phyloP scores from a whole-genome alignment of 1,139 yeast genomes.

The Blastobotrys indianensis region DNA sequence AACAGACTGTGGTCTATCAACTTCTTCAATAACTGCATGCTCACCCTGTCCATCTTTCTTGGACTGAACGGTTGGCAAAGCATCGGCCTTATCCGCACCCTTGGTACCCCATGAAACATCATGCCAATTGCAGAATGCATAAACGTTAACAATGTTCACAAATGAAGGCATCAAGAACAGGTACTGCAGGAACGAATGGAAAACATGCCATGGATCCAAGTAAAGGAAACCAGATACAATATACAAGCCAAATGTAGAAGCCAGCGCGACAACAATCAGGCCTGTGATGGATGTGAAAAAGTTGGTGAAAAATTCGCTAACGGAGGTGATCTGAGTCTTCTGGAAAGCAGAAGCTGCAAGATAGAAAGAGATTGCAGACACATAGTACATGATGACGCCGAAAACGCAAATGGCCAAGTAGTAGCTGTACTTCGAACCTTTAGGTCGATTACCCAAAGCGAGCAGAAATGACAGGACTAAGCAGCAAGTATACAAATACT shows the following conservation, averaged over 20 bases:
- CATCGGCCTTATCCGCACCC: constrained; percentile 65
- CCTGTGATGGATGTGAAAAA: constrained; percentile 35
- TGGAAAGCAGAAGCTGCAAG: constrained; percentile 35
- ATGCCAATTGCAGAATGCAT: constrained; percentile 93
- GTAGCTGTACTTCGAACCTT: constrained; percentile 35
- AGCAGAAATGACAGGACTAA: constrained; percentile 37
- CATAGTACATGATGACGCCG: constrained; percentile 37
- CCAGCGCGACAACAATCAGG: constrained; percentile 66
- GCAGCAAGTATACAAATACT: constrained; percentile 33
- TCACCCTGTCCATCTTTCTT: constrained; percentile 57
- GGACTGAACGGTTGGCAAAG: constrained; percentile 48
- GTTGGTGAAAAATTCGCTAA: constrained; percentile 28
- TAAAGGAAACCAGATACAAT: constrained; percentile 62
- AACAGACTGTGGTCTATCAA: constrained; percentile 66
- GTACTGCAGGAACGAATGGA: constrained; percentile 82
- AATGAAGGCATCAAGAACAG: constrained; percentile 82
- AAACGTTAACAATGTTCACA: constrained; percentile 66
- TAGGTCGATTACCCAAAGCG: constrained; percentile 41
- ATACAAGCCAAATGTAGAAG: constrained; percentile 91
- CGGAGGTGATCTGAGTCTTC: constrained; percentile 20
- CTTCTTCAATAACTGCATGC: constrained; percentile 66
- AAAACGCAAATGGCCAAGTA: constrained; percentile 32
- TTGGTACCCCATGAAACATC: constrained; percentile 99
- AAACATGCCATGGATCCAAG: constrained; percentile 93
- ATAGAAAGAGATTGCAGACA: constrained; percentile 35